These are phyloP conservation scores for Euphorbia schlechtendalii DNA, from an alignment of 441 rosid genomes.

Conservation along the genomic window DNA sequence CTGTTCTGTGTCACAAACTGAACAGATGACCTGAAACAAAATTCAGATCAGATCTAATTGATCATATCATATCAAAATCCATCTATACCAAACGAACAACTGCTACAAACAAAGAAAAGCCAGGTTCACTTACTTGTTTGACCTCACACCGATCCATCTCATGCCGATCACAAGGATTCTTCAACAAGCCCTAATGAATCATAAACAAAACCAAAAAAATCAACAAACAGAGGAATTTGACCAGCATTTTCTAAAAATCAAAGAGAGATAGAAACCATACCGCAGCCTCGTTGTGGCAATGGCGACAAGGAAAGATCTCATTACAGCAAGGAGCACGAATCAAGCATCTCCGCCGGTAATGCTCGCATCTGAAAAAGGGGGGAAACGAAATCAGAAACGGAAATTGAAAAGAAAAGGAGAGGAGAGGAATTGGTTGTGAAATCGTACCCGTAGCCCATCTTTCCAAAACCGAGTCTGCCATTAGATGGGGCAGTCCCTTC, in stretches of 20 bases:
- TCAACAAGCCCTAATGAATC: constrained; percentile 53
- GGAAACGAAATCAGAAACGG: not conserved
- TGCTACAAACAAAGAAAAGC: not conserved
- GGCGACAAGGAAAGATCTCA: constrained; percentile 87
- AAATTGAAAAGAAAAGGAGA: not conserved
- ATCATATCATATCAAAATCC: constrained; percentile 4
- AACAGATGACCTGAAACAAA: constrained; percentile 69
- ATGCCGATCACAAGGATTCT: constrained; percentile 52
- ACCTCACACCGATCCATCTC: constrained; percentile 76
- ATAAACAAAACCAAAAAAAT: constrained; percentile 18
- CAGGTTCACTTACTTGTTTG: constrained; percentile 45
- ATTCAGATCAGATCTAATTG: constrained; percentile 11
- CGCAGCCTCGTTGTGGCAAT: constrained; percentile 87
- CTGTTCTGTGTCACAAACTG: constrained; percentile 95
- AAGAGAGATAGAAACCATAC: constrained; percentile 28
- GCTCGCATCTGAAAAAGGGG: constrained; percentile 57
- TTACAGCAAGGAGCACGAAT: constrained; percentile 96
- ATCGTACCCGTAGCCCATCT: constrained; percentile 83
- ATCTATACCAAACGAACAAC: not conserved
- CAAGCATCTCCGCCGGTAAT: constrained; percentile 86
- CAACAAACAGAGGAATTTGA: not conserved
- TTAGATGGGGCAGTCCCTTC: constrained; percentile 46
- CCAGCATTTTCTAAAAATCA: constrained; percentile 10
- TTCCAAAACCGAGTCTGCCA: constrained; percentile 84
- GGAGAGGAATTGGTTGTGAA: not conserved